Base-by-base conservation (phyloP, 345 rosid species). In the Ailanthus altissimus region DNA sequence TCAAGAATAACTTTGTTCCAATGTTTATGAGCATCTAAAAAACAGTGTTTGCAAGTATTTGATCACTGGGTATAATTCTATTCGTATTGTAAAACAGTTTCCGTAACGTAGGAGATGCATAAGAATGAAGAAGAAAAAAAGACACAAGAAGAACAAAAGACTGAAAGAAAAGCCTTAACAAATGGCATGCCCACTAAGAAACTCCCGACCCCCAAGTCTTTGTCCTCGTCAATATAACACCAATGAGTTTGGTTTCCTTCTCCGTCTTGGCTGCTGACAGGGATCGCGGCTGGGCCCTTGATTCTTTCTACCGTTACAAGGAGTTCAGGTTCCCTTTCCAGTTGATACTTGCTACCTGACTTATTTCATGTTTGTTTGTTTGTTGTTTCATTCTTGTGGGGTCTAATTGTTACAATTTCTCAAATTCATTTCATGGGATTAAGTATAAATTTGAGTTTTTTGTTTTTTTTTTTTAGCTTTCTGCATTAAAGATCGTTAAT, bases 221-320 rank as follows among this genome's bases (percentile, higher is more conserved):
- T 32, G 38, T 3, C 38, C 3, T 32, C 38, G 38, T 32, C 38
- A 32, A 32, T 32, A 32, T 32, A 32, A 32, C 38, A 32, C n/a
- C n/a, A n/a, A n/a, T 88, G 23, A 88, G 94, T 70, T 90, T 93
- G 75, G 86, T 88, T 72, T 90, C 97, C 9, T 88, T 93, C 72
- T 90, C 97, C 1, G 81, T 94, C 36, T 79, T 94, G 90, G 95
- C 91, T 45, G 89, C 97, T 60, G 98, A 94, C 75, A 88, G 76
- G 85, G 83, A 91, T 80, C 88, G 91, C 76, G 98, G 97, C 57
- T 93, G 97, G 97, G 95, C 97, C 42, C 80, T 85, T 76, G 98
- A 94, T 82, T 93, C 98, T 76, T 93, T 93, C 88, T 77, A 86
- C 83, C 80, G 77, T 11, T 94, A 93, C 94, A 85, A 85, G 81